Conservation (phyloP, 495 filamentous ascomycete species). For the Beverwykella pulmonaria region DNA sequence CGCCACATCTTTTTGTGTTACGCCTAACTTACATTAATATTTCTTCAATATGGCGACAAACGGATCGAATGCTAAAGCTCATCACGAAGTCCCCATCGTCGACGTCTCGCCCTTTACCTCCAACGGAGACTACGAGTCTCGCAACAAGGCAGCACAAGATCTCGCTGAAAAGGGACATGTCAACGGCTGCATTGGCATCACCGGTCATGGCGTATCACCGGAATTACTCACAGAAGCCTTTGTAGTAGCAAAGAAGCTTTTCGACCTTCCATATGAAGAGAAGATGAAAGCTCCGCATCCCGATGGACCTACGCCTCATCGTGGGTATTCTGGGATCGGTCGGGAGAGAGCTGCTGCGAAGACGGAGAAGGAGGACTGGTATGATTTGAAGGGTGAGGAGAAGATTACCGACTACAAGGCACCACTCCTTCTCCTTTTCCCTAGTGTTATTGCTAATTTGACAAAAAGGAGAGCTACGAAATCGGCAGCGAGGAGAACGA, state of each 20-base stretch:
- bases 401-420: constrained; percentile 43
- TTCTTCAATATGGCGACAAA: too few relatives aligned
- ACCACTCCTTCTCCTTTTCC: background rate
- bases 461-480: constrained; percentile 63
- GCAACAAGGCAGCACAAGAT: constrained; percentile 12
- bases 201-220: constrained; percentile 31
- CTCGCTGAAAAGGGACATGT: constrained; percentile 25
- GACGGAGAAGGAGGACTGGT: constrained; percentile 64
- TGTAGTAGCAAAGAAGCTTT: constrained; percentile 42
- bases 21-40: too few relatives aligned
- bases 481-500: constrained; percentile 62
- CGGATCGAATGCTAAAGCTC: too few relatives aligned
- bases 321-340: constrained; percentile 68
- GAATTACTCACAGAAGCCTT: constrained; percentile 34
- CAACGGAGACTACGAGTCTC: background rate
- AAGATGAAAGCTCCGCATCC: constrained; percentile 66
- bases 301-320: constrained; percentile 56
- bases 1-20: too few relatives aligned
- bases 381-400: constrained; percentile 48
- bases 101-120: constrained; percentile 32
- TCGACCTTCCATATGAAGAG: constrained; percentile 50
- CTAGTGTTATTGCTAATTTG: background rate
- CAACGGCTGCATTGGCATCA: constrained; percentile 39
- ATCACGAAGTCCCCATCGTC: constrained; percentile 31
- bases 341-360: constrained; percentile 48